Percentiles rank a stretch among this genome's conserved stretches.
These are phyloP conservation scores for Suillus luteus DNA, from an alignment of 768 basidiomycete genomes.

Conservation along the genomic window DNA sequence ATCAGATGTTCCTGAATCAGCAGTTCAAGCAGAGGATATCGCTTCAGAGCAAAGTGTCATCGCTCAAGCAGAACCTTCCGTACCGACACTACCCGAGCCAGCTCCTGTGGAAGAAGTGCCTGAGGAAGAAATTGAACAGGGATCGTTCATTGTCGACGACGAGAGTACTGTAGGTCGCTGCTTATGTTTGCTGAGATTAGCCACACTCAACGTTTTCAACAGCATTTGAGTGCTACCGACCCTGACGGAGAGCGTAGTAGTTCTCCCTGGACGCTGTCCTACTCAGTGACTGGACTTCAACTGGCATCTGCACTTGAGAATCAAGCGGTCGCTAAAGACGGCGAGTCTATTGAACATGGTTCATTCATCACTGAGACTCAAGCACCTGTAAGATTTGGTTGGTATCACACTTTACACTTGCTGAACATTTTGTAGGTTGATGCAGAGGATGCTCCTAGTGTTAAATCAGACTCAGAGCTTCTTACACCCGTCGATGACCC, in stretches of 20 bases:
- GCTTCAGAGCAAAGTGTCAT: background rate
- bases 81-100: background rate
- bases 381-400: background rate
- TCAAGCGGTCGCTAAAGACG: constrained; percentile 5
- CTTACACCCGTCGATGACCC: constrained; percentile 9
- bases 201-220: background rate
- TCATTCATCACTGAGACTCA: constrained; percentile 14
- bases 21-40: background rate
- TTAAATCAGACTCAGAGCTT: background rate
- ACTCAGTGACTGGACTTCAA: constrained; percentile 31
- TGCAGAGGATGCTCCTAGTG: constrained; percentile 1
- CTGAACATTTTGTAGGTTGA: background rate
- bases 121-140: constrained; percentile 16
- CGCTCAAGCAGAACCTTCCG: constrained; percentile 1
- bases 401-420: background rate
- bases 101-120: background rate
- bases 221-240: background rate
- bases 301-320: background rate
- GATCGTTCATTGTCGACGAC: constrained; percentile 13
- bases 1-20: background rate
- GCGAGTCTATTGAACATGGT: constrained; percentile 19
- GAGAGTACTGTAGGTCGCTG: constrained; percentile 8
- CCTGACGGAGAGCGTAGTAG: constrained; percentile 17
- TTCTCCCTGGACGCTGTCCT: constrained; percentile 38
- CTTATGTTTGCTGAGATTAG: background rate